phyloP scores from a whole-genome alignment of 176 grass and related monocot species.

The Phoenix roebelenii region DNA sequence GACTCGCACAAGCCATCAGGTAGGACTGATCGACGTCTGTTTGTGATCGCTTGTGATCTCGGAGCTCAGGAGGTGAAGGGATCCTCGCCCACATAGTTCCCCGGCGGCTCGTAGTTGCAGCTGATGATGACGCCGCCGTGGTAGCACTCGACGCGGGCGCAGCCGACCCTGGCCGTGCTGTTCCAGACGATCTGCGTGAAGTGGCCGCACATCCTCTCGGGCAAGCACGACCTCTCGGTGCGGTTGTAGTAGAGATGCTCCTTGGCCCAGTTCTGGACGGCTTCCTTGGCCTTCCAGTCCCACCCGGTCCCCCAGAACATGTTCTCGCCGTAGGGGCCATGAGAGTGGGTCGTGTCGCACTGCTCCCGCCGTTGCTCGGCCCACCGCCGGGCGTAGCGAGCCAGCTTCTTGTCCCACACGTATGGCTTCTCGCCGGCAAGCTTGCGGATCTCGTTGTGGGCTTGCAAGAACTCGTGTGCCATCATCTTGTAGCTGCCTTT shows the following conservation, averaged over 20 bases:
- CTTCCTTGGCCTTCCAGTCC: slow-evolving; percentile 25
- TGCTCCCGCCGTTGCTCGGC: slow-evolving; percentile 27
- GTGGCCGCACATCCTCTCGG: slow-evolving; percentile 39
- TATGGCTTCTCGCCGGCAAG: slow-evolving; percentile 15
- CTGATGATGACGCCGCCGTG: slow-evolving; percentile 32
- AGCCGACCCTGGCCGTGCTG: slow-evolving; percentile 27
- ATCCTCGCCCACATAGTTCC: slow-evolving; percentile 38
- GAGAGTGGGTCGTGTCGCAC: slow-evolving; percentile 39
- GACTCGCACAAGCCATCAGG: too few species aligned
- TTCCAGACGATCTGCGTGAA: slow-evolving; percentile 52
- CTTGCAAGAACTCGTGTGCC: slow-evolving; percentile 35
- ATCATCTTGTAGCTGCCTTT: slow-evolving; percentile 21
- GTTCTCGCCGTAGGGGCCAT: slow-evolving; percentile 29
- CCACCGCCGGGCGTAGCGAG: slow-evolving; percentile 43
- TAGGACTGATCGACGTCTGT: too few species aligned
- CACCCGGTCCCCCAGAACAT: slow-evolving; percentile 28
- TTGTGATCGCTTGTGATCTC: too few species aligned
- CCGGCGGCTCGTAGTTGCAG: slow-evolving; percentile 45
- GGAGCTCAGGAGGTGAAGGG: slow-evolving; percentile 20
- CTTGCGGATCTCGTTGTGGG: slow-evolving; percentile 41
- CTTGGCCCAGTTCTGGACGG: slow-evolving; percentile 27
- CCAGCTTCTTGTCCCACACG: slow-evolving; percentile 34
- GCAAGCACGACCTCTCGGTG: slow-evolving; percentile 23
- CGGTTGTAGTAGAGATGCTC: slow-evolving; percentile 36
- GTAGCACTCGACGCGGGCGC: slow-evolving; percentile 34